Percentiles rank a stretch among this genome's conserved stretches.
phyloP scores from a whole-genome alignment of 1,284 basidiomycete genomes.

The Sanghuangporus sanghuang region DNA sequence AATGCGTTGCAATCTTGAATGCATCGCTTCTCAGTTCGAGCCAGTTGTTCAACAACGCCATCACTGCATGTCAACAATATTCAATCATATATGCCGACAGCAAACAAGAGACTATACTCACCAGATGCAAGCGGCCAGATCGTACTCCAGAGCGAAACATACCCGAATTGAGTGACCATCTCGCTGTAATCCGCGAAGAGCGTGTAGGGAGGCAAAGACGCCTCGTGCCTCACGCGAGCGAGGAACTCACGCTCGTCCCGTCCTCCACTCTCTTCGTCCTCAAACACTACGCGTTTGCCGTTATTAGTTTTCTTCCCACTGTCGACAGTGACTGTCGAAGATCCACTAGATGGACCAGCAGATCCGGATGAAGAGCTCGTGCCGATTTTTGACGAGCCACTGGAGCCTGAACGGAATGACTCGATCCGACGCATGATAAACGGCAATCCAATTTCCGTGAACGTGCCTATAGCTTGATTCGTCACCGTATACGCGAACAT shows the following conservation, averaged over 20 bases:
- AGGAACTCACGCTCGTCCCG: slow-evolving; percentile 70
- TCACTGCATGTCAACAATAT: slow-evolving; percentile 34
- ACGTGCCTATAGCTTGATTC: slow-evolving; percentile 81
- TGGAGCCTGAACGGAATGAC: slow-evolving; percentile 35
- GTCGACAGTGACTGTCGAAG: background rate
- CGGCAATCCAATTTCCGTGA: slow-evolving; percentile 83
- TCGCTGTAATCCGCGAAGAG: slow-evolving; percentile 87
- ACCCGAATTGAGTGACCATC: slow-evolving; percentile 95
- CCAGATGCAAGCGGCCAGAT: slow-evolving; percentile 94
- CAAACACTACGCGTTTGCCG: slow-evolving; percentile 64
- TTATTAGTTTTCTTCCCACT: slow-evolving; percentile 32
- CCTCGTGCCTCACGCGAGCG: slow-evolving; percentile 72
- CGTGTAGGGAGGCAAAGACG: slow-evolving; percentile 76
- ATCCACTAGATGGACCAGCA: background rate
- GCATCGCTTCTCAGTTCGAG: slow-evolving; percentile 92
- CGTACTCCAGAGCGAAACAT: slow-evolving; percentile 86
- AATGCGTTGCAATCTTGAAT: slow-evolving; percentile 89
- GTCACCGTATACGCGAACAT: slow-evolving; percentile 96
- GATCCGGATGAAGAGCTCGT: slow-evolving; percentile 11
- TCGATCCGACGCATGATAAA: slow-evolving; percentile 65
- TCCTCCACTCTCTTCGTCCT: slow-evolving; percentile 54
- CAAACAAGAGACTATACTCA: slow-evolving; percentile 29
- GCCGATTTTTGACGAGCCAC: slow-evolving; percentile 25
- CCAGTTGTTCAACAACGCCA: slow-evolving; percentile 83
- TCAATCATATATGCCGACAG: slow-evolving; percentile 16